Evolutionary conservation across 1,284 basidiomycete species (phyloP).

Genomic region (Puccinia horiana): DNA sequence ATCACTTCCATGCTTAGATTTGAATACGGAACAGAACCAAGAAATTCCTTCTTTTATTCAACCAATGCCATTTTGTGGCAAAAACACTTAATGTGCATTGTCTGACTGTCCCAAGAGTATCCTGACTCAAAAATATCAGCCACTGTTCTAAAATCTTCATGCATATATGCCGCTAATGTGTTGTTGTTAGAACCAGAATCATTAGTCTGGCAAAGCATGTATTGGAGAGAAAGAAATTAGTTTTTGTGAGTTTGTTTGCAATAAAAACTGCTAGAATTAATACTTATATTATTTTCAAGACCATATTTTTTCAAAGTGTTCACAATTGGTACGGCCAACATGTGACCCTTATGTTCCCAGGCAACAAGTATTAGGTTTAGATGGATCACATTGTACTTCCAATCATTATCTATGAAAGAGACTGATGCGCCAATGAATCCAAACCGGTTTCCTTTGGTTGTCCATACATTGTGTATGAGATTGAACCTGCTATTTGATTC

Average conservation of each 20-base stretch:
- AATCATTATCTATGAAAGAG: no score
- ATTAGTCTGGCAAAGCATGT: no score
- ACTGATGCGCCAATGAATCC: no score
- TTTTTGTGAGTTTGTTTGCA: not conserved
- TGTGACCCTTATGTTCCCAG: no score
- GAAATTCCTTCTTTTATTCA: no score
- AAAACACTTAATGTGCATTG: not conserved
- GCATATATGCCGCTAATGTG: no score
- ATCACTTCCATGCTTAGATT: no score
- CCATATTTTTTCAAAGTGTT: not conserved
- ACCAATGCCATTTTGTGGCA: not conserved
- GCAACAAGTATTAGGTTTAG: not conserved
- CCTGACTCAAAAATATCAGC: not conserved
- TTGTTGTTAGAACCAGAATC: no score
- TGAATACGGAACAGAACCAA: no score
- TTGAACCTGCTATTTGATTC: not conserved
- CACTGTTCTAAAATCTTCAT: not conserved
- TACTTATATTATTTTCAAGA: not conserved
- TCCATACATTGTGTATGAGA: not conserved
- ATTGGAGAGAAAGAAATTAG: not conserved
- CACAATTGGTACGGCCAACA: not conserved
- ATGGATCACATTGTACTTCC: not conserved
- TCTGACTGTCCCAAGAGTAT: not conserved
- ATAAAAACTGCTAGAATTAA: not conserved
- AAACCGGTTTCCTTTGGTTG: conserved; percentile 1